Conservation (phyloP, 1,284 basidiomycete genomes). For the Lignosus rhinocerotis region DNA sequence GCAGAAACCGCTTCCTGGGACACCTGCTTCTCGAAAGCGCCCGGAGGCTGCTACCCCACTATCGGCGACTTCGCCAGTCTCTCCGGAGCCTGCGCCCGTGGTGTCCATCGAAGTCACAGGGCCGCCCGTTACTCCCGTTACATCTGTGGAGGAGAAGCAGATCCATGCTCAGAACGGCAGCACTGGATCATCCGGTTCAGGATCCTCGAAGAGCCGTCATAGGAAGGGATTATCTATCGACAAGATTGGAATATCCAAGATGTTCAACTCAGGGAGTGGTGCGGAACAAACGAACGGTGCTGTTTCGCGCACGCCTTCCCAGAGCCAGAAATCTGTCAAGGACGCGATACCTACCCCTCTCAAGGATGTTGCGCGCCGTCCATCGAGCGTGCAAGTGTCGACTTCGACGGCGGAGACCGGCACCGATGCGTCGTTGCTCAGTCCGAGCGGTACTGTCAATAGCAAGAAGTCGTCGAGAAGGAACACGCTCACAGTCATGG, state of each 20-base stretch:
- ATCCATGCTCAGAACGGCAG: conserved; percentile 25
- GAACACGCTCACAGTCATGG: conserved; percentile 83
- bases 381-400: conserved; percentile 39
- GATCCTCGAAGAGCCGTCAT: conserved; percentile 48
- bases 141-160: conserved; percentile 36
- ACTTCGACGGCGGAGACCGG: conserved; percentile 22
- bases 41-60: conserved; percentile 12
- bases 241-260: conserved; percentile 71
- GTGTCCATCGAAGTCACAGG: conserved; percentile 51
- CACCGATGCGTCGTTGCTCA: conserved; percentile 35
- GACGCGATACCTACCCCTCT: conserved; percentile 13
- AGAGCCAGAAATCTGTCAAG: conserved; percentile 13
- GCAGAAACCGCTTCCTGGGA: conserved; percentile 36
- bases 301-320: conserved; percentile 36
- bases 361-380: conserved; percentile 30
- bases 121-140: conserved; percentile 43
- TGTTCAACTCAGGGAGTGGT: conserved; percentile 44
- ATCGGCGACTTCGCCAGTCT: neutral
- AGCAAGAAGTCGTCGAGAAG: conserved; percentile 58
- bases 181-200: conserved; percentile 32
- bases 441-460: conserved; percentile 35
- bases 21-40: conserved; percentile 27
- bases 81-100: conserved; percentile 30
- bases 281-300: conserved; percentile 26
- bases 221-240: conserved; percentile 69